Evolutionary conservation across 2,329 filamentous ascomycete genomes (phyloP).

Genomic region (Alternaria sp.): DNA sequence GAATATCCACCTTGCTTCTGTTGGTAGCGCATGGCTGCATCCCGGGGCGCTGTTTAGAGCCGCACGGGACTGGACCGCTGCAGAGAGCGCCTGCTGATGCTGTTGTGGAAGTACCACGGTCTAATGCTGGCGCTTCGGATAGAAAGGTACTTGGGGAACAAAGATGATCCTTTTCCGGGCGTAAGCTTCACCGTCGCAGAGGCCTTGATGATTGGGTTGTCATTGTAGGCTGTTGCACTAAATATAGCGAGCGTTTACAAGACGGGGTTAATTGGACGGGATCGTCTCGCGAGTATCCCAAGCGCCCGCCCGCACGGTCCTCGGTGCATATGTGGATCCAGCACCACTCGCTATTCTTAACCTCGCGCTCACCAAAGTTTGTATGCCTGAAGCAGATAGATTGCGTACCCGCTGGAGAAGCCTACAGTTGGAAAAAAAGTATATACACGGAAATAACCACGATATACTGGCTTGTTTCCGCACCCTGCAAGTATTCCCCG

Average conservation of each 20-base stretch:
- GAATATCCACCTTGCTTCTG: conserved; percentile 22
- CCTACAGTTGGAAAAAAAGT: not conserved
- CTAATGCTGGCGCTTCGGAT: conserved; percentile 40
- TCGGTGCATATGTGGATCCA: conserved; percentile 17
- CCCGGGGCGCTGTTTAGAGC: conserved; percentile 33
- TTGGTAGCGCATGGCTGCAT: conserved; percentile 31
- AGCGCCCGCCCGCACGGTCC: conserved; percentile 24
- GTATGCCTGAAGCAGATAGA: conserved; percentile 1
- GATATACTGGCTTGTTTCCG: conserved; percentile 6
- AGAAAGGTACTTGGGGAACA: conserved; percentile 26
- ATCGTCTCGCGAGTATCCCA: conserved; percentile 12
- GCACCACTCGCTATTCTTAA: conserved; percentile 26
- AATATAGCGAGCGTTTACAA: conserved; percentile 33
- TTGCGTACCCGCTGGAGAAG: conserved; percentile 17
- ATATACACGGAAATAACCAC: not conserved
- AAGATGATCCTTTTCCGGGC: conserved; percentile 32
- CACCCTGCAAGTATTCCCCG: not conserved
- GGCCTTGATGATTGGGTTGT: conserved; percentile 31
- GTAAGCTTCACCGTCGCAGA: conserved; percentile 19
- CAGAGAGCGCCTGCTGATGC: conserved; percentile 44
- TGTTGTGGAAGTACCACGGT: conserved; percentile 24
- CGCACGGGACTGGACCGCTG: conserved; percentile 30
- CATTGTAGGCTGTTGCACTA: conserved; percentile 24
- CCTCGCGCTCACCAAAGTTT: conserved; percentile 9
- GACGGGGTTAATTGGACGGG: conserved; percentile 27